phyloP scores from a whole-genome alignment of 1,284 basidiomycete species.

The Ceratobasidium sp. region DNA sequence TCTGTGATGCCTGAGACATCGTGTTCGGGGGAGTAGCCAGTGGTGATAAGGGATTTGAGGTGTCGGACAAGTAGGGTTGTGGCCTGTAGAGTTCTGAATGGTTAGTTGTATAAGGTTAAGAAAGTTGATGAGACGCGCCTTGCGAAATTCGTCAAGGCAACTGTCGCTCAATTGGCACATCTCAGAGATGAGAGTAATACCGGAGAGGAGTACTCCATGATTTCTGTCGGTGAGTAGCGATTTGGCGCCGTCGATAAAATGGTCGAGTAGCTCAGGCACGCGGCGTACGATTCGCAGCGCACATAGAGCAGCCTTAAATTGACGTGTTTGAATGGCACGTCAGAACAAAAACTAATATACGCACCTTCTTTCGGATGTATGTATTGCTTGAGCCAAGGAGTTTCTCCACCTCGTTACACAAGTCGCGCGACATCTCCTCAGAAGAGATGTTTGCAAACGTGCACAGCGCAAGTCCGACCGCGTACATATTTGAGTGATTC shows the following conservation, averaged over 20 bases:
- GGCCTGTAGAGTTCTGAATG: slow-evolving; percentile 63
- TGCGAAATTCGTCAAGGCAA: slow-evolving; percentile 87
- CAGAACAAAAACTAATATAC: slow-evolving; percentile 43
- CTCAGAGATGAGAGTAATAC: slow-evolving; percentile 94
- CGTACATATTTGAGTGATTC: slow-evolving; percentile 99
- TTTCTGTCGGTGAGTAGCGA: slow-evolving; percentile 94
- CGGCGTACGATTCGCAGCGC: slow-evolving; percentile 96
- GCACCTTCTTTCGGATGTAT: slow-evolving; percentile 98
- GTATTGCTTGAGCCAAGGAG: slow-evolving; percentile 96
- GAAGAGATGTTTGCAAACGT: slow-evolving; percentile 99
- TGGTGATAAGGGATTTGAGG: slow-evolving; percentile 94
- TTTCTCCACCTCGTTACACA: slow-evolving; percentile 98
- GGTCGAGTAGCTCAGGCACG: slow-evolving; percentile 95
- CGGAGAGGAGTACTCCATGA: slow-evolving; percentile 93
- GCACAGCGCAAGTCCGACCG: slow-evolving; percentile 95
- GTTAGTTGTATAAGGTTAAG: neutral
- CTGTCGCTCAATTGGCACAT: slow-evolving; percentile 86
- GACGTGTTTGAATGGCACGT: slow-evolving; percentile 19
- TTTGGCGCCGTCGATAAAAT: slow-evolving; percentile 90
- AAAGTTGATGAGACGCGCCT: slow-evolving; percentile 61
- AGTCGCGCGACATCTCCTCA: slow-evolving; percentile 97
- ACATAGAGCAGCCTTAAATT: slow-evolving; percentile 86
- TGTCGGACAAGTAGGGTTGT: slow-evolving; percentile 95
- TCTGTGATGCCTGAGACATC: slow-evolving; percentile 99
- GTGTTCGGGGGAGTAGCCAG: slow-evolving; percentile 98